Base-by-base conservation (phyloP, 768 basidiomycete species). In the Calvatia gigantea region DNA sequence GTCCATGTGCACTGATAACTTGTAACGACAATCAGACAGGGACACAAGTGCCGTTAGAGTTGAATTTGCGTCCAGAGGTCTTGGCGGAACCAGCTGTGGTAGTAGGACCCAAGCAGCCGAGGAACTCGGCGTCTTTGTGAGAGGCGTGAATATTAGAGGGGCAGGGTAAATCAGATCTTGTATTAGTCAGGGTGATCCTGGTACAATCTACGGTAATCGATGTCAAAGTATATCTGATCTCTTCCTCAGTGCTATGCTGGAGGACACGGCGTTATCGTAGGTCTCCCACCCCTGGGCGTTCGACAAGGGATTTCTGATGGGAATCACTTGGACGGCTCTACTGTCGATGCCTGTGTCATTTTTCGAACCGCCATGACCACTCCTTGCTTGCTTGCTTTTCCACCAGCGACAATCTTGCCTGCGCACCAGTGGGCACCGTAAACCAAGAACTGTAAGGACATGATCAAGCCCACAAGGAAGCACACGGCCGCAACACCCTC, bases 371-470 rank as follows among this genome's bases (percentile, higher is more conserved):
- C 66, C 8, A 49, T 56, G 35, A 60, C 52, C 15, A 70, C 62
- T 7, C 55, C 50, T 43, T 62, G 43, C 11, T 62, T 61, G 9
- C 65, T 59, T 11, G 60, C 64, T 49, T 61, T 61, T 3, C 63
- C 66, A 23, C 64, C 63, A 6, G 56, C 60, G 0, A 65, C 64
- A 4, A 73, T 60, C 9, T 65, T 60, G n/a, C 46, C 62, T 5
- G 62, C 67, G 60, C 68, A 64, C 71, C 72, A 67, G 57, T 72
- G 71, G 2, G 73, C 62, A 1, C 83, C 82, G 64, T 74, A 86
- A 17, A 85, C 78, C 17, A 88, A 69, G 67, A 86, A 89, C 68
- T 89, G 87, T 42, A 88, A 69, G 6, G 75, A 78, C 71, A 89
- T 70, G 8, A 87, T 63, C 0, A 84, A 29, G 0, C 88, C 87